phyloP scores from a whole-genome alignment of 75 land plant species.

The Isoetes taiwanensis region DNA sequence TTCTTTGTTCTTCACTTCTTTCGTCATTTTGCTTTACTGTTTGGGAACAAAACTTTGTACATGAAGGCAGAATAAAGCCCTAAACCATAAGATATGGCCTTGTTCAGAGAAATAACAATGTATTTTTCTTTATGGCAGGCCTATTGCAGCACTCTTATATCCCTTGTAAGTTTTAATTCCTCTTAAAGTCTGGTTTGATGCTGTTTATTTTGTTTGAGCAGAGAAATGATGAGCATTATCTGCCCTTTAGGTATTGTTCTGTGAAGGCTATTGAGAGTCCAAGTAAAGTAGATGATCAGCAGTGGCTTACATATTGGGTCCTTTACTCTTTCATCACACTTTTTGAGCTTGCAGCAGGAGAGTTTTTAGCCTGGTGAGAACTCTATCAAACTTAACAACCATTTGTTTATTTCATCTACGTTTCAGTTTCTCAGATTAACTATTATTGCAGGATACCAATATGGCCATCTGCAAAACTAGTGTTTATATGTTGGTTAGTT shows the following conservation, averaged over 20 bases:
- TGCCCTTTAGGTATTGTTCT: constrained; percentile 41
- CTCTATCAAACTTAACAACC: no score
- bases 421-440: neutral
- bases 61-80: no score
- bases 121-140: no score
- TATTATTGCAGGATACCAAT: constrained; percentile 46
- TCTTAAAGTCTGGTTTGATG: neutral
- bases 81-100: no score
- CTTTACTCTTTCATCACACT: constrained; percentile 66
- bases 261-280: constrained; percentile 63
- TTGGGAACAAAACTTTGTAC: no score
- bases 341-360: constrained; percentile 37
- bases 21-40: no score
- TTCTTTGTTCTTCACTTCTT: no score
- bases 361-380: constrained; percentile 35
- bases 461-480: constrained; percentile 40
- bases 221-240: neutral
- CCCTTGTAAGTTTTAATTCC: constrained; percentile 46
- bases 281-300: constrained; percentile 57
- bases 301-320: constrained; percentile 84
- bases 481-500: constrained; percentile 44
- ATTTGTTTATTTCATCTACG: no score
- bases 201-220: neutral
- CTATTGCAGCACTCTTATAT: constrained; percentile 42
- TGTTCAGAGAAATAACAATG: no score